Percentiles rank a stretch among this genome's conserved stretches.
Conservation (phyloP, 2,329 filamentous ascomycete genomes). For the Neofusicoccum kwambonambiense region DNA sequence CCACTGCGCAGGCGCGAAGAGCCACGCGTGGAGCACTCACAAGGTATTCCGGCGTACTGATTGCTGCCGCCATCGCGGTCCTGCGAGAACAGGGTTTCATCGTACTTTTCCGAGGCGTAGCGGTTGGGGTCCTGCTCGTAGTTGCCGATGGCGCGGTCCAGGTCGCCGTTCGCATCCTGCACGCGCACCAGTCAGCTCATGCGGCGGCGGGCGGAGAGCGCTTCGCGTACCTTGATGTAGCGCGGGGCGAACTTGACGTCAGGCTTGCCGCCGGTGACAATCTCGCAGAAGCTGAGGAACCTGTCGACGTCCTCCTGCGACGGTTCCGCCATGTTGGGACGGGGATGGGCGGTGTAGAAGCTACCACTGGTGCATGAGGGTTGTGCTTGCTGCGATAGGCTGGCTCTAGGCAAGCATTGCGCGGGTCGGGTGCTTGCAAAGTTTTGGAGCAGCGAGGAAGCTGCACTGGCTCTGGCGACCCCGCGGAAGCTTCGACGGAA, state of each 20-base stretch:
- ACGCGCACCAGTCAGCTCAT: background rate
- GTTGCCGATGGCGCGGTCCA: conserved; percentile 12
- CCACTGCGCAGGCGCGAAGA: background rate
- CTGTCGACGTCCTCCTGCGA: conserved; percentile 14
- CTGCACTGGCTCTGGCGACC: background rate
- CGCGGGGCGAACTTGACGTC: conserved; percentile 3
- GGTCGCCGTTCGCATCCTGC: conserved; percentile 16
- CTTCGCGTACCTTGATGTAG: conserved; percentile 5
- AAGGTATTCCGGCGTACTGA: conserved; percentile 13
- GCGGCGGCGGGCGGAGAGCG: background rate
- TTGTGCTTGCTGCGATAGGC: background rate
- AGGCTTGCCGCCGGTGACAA: background rate
- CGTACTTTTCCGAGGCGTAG: conserved; percentile 16
- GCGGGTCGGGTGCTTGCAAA: background rate
- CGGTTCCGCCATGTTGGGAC: conserved; percentile 12
- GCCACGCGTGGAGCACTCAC: background rate
- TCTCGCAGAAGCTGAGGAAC: conserved; percentile 1
- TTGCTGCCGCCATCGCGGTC: conserved; percentile 18
- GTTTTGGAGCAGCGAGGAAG: background rate
- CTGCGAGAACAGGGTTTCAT: conserved; percentile 17
- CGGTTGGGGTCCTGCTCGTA: conserved; percentile 15
- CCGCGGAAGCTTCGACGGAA: conserved; percentile 1
- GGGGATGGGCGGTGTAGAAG: background rate
- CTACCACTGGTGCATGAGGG: background rate
- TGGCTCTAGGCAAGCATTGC: background rate